Percentiles rank a stretch among this genome's conserved stretches.
Conservation (phyloP, 805 yeast species). For the Torulaspora indica region DNA sequence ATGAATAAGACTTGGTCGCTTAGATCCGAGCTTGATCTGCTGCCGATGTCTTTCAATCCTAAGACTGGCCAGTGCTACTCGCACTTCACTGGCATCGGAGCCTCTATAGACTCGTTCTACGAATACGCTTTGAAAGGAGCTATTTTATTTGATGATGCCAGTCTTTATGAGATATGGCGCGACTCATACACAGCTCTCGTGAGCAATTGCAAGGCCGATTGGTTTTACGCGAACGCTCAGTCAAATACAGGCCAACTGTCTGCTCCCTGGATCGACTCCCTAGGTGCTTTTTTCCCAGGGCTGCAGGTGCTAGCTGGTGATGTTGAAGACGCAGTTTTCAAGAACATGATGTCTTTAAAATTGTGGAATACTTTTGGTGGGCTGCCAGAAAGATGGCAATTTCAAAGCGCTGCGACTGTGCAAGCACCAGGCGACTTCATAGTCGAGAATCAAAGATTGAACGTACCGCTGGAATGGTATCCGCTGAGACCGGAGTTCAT, state of each 20-base stretch:
- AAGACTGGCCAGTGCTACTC: conserved; percentile 51
- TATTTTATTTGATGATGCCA: conserved; percentile 61
- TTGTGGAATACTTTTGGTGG: conserved; percentile 76
- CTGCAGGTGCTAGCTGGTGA: conserved; percentile 76
- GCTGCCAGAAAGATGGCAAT: conserved; percentile 86
- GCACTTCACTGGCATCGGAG: conserved; percentile 74
- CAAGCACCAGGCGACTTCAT: not conserved
- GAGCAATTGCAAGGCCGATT: conserved; percentile 47
- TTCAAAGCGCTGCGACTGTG: conserved; percentile 13
- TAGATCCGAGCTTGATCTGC: conserved; percentile 54
- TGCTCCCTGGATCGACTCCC: conserved; percentile 75
- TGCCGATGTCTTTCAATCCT: conserved; percentile 77
- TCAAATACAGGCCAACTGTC: conserved; percentile 46
- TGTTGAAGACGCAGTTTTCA: conserved; percentile 54
- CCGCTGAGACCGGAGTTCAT: conserved; percentile 89
- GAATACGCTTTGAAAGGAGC: conserved; percentile 81
- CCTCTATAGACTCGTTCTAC: conserved; percentile 84
- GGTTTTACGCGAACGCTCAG: conserved; percentile 56
- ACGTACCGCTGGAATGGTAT: conserved; percentile 73
- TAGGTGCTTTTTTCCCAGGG: conserved; percentile 88
- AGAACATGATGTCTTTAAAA: conserved; percentile 62
- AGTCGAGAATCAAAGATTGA: conserved; percentile 25
- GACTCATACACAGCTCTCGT: conserved; percentile 55
- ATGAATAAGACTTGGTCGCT: conserved; percentile 68
- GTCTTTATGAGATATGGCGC: conserved; percentile 52